A percentile compares a stretch with the other conserved stretches of the same genome.
These are phyloP conservation scores for Lodderomyces margitis DNA, from an alignment of 1,139 yeast genomes.

Conservation along the genomic window DNA sequence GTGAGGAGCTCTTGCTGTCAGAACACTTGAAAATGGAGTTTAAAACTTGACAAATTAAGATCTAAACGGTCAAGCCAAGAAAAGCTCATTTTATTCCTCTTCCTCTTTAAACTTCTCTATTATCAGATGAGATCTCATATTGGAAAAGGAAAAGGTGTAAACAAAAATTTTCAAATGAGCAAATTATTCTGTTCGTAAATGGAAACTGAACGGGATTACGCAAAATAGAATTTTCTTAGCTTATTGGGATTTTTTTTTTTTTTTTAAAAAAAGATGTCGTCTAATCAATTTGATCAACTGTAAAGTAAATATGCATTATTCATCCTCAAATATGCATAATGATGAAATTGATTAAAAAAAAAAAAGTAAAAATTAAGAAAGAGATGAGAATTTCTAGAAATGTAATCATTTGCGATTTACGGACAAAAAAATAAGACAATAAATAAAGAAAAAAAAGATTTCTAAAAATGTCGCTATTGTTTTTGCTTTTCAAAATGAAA, in stretches of 20 bases:
- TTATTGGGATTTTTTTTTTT: not conserved
- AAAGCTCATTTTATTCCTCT: not conserved
- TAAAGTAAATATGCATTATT: not conserved
- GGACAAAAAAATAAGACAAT: not conserved
- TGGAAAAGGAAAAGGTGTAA: too few species aligned
- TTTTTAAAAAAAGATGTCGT: not conserved
- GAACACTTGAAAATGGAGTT: not conserved
- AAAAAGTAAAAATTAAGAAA: not conserved
- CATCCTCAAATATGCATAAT: not conserved
- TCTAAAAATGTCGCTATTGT: not conserved
- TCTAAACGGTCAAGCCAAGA: too few species aligned
- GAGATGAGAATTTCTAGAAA: not conserved
- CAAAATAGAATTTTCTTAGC: not conserved
- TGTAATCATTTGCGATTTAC: conserved; percentile 1
- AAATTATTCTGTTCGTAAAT: not conserved
- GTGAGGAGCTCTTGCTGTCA: too few species aligned
- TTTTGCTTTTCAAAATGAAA: not conserved
- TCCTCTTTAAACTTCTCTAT: not conserved
- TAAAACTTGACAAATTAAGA: too few species aligned
- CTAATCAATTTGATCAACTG: too few species aligned
- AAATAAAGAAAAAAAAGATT: not conserved
- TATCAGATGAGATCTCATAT: too few species aligned
- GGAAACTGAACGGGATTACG: not conserved
- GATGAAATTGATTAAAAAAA: not conserved
- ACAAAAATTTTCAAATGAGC: not conserved